These are phyloP conservation scores for Rhizomucor pusillus DNA, from an alignment of 371 early-diverging fungal genomes.

Conservation along the genomic window DNA sequence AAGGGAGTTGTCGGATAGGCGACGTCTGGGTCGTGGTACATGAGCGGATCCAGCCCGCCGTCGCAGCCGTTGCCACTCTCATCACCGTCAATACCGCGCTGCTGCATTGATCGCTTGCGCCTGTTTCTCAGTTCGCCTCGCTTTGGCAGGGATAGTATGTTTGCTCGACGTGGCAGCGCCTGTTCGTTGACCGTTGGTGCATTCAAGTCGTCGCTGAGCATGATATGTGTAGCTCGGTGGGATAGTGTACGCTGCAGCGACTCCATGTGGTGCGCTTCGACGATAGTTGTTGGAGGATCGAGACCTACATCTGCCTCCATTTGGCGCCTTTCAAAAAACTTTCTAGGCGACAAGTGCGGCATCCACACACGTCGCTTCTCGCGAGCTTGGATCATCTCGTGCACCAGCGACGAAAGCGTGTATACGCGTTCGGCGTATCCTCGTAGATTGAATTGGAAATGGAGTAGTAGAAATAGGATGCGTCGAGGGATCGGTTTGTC, in stretches of 20 bases:
- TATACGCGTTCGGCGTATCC: slow-evolving; percentile 39
- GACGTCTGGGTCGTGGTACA: slow-evolving; percentile 47
- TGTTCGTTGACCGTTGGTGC: no score
- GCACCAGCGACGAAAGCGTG: slow-evolving; percentile 37
- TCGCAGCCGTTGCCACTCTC: slow-evolving; percentile 6
- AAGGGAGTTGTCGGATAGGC: slow-evolving; percentile 30
- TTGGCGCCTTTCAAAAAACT: slow-evolving; percentile 10
- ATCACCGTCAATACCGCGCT: no score
- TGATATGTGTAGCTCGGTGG: slow-evolving; percentile 8
- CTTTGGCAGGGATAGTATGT: no score
- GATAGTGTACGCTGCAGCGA: slow-evolving; percentile 10
- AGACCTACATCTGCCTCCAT: slow-evolving; percentile 19
- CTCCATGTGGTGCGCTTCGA: slow-evolving; percentile 3
- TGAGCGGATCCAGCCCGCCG: background rate
- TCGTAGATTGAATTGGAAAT: slow-evolving; percentile 45
- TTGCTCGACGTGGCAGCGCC: no score
- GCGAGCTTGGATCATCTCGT: slow-evolving; percentile 36
- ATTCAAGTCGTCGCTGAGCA: background rate
- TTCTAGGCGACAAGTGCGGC: slow-evolving; percentile 26
- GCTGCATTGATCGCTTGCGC: no score
- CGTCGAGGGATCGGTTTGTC: slow-evolving; percentile 23
- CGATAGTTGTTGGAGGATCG: slow-evolving; percentile 20
- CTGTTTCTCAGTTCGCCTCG: no score
- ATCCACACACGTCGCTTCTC: slow-evolving; percentile 24
- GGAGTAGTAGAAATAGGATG: slow-evolving; percentile 34